A percentile compares a stretch with the other conserved stretches of the same genome.
Evolutionary conservation across 2,329 filamentous ascomycete genomes (phyloP).

Genomic region (Dryadomyces quercivorus): DNA sequence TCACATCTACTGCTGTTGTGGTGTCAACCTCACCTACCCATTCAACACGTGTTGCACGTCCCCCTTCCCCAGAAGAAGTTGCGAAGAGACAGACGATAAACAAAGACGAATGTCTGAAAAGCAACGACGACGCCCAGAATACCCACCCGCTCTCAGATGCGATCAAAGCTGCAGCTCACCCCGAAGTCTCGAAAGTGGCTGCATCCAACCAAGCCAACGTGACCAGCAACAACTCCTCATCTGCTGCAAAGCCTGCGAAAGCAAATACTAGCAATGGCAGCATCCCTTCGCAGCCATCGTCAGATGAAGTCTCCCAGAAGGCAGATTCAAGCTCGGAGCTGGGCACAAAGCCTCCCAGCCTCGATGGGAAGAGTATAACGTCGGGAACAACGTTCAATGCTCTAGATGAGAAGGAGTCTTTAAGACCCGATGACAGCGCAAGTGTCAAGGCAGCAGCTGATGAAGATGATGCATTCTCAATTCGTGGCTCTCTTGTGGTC

Average conservation of each 20-base stretch:
- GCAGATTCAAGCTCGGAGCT: slow-evolving; percentile 53
- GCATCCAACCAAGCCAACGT: background rate
- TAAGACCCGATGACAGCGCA: slow-evolving; percentile 89
- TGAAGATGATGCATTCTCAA: slow-evolving; percentile 75
- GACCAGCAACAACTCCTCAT: background rate
- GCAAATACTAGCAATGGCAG: slow-evolving; percentile 15
- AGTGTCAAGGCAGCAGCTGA: slow-evolving; percentile 80
- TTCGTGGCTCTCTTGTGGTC: slow-evolving; percentile 61
- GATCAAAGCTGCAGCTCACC: background rate
- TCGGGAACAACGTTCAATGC: slow-evolving; percentile 82
- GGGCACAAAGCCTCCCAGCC: slow-evolving; percentile 71
- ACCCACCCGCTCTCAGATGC: background rate
- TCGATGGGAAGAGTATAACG: slow-evolving; percentile 88
- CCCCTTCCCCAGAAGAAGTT: background rate
- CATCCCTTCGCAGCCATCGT: slow-evolving; percentile 33
- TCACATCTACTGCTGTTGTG: background rate
- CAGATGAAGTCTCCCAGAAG: slow-evolving; percentile 42
- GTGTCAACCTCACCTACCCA: background rate
- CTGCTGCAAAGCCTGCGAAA: slow-evolving; percentile 21
- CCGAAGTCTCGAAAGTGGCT: background rate
- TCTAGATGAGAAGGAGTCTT: slow-evolving; percentile 91
- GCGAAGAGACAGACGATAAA: background rate
- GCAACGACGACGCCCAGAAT: background rate
- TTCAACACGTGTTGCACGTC: background rate
- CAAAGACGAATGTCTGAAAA: background rate